Evolutionary conservation across 2,329 filamentous ascomycete genomes (phyloP), one percentile per base, ranked within the genome.

Genomic region (Cytospora piceae): DNA sequence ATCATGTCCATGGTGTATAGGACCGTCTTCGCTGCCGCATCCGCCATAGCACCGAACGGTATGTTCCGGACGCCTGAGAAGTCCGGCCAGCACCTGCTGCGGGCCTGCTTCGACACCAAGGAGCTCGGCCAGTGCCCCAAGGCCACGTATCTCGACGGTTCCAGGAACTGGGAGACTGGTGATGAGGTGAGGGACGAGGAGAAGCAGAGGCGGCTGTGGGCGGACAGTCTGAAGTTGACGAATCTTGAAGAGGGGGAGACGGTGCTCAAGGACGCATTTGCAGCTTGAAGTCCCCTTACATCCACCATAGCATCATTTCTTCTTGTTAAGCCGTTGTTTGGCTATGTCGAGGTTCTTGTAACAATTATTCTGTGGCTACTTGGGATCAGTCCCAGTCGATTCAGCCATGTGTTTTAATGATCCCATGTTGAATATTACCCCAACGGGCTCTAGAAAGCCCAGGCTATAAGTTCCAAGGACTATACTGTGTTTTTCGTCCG

Each of bases 171-270:
- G 8, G 52, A 64, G 46, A 56, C 61, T 2, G 61, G 61, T 1
- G 49, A 53, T 2, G 61, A 64, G 46, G 61, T 34, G 46, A 56
- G n/a, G 34, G 61, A 64, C 3, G 61, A 58, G 31, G 61, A 31
- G 42, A 64, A 60, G 34, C 54, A 59, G 55, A 60, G 31, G 55
- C 39, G 31, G 61, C 32, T 64, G 24, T 64, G 61, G 61, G 56
- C n/a, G 11, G 61, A 64, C 20, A 64, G 24, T 9, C 5, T 59
- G 55, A 67, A 34, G 46, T 67, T 69, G 53, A 51, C 24, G 29
- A 51, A 37, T 8, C 39, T 63, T 31, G 27, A 51, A 4, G 22
- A 46, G 9, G 29, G 42, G 17, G 60, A 63, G 60, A 63, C 60
- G 22, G 60, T 32, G 6, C 60, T 63, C 7, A 53, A 63, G 39